Percentiles rank a stretch among this genome's conserved stretches.
Evolutionary conservation across 768 basidiomycete genomes (phyloP).

Genomic region (Leccinellum albellum): DNA sequence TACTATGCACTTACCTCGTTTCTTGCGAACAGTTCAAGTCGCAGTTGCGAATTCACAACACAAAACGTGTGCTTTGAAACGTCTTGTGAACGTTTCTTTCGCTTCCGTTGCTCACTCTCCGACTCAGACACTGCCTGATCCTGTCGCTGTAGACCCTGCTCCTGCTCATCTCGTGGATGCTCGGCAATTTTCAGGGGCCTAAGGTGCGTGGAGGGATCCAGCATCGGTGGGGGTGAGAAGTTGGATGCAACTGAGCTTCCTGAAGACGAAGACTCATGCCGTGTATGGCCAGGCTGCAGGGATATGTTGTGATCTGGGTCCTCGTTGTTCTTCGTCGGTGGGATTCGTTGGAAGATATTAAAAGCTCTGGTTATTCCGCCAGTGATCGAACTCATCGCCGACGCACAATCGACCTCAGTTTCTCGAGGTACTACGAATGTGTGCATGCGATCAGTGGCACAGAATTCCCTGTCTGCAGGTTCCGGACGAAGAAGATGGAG

Average conservation of each 20-base stretch:
- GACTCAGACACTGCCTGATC: constrained; percentile 1
- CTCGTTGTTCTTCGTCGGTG: constrained; percentile 8
- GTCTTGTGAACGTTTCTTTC: constrained; percentile 48
- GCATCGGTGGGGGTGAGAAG: constrained; percentile 51
- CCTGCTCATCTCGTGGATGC: constrained; percentile 17
- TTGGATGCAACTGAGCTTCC: constrained; percentile 37
- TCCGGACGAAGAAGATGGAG: constrained; percentile 58
- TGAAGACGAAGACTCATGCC: constrained; percentile 24
- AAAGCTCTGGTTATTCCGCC: constrained; percentile 45
- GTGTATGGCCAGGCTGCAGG: constrained; percentile 1
- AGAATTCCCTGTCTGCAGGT: constrained; percentile 25
- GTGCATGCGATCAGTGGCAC: constrained; percentile 15
- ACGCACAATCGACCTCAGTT: constrained; percentile 34
- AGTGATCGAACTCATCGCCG: constrained; percentile 48
- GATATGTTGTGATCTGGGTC: constrained; percentile 1
- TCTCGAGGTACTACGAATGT: constrained; percentile 19
- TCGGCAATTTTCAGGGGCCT: constrained; percentile 44
- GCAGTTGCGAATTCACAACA: constrained; percentile 86
- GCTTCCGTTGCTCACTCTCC: constrained; percentile 42
- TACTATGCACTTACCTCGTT: constrained; percentile 57
- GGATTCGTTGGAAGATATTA: constrained; percentile 29
- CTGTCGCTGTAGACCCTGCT: constrained; percentile 17
- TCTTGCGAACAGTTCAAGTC: constrained; percentile 79
- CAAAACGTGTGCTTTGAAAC: constrained; percentile 95
- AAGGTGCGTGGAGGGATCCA: constrained; percentile 77